A percentile compares a stretch with the other conserved stretches of the same genome.
Conservation (phyloP, 2,329 filamentous ascomycete species). For the Pestalotiopsis sp. region DNA sequence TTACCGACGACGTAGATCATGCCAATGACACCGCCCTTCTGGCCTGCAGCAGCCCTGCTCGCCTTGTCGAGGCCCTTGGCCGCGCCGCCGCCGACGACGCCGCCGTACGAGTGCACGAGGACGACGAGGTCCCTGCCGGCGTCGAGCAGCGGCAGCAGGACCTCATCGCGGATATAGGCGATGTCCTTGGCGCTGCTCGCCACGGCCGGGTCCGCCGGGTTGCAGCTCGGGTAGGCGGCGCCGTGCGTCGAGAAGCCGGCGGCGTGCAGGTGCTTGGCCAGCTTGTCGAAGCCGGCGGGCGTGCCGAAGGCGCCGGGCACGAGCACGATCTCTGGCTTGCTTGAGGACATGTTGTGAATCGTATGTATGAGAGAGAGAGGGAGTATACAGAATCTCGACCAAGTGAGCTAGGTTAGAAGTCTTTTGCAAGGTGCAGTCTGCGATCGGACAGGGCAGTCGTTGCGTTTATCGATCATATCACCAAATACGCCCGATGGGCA, state of each 20-base stretch:
- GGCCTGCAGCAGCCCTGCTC: conserved; percentile 14
- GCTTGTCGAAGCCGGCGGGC: conserved; percentile 16
- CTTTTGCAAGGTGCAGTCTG: too few species aligned
- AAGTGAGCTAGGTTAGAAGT: neutral
- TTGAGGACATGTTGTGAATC: conserved; percentile 16
- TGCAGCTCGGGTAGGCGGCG: conserved; percentile 23
- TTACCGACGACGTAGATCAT: conserved; percentile 21
- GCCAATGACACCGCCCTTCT: conserved; percentile 16
- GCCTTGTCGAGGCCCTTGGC: conserved; percentile 24
- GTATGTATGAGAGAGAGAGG: neutral
- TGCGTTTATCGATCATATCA: too few species aligned
- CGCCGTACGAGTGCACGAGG: conserved; percentile 26
- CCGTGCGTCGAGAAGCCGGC: conserved; percentile 18
- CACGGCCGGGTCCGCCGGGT: conserved; percentile 16
- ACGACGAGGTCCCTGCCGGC: conserved; percentile 21
- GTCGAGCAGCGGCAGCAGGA: conserved; percentile 20
- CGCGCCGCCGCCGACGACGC: conserved; percentile 23
- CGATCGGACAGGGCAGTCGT: too few species aligned
- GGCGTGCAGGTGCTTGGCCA: conserved; percentile 17
- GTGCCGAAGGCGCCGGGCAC: conserved; percentile 23
- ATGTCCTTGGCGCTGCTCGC: conserved; percentile 17
- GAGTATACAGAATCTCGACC: neutral
- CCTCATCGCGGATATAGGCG: conserved; percentile 14
- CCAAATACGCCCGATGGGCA: too few species aligned
- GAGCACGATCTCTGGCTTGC: conserved; percentile 17